A percentile compares a stretch with the other conserved stretches of the same genome.
Evolutionary conservation across 2,329 filamentous ascomycete species (phyloP).

Genomic region (Trichoderma semiorbis): DNA sequence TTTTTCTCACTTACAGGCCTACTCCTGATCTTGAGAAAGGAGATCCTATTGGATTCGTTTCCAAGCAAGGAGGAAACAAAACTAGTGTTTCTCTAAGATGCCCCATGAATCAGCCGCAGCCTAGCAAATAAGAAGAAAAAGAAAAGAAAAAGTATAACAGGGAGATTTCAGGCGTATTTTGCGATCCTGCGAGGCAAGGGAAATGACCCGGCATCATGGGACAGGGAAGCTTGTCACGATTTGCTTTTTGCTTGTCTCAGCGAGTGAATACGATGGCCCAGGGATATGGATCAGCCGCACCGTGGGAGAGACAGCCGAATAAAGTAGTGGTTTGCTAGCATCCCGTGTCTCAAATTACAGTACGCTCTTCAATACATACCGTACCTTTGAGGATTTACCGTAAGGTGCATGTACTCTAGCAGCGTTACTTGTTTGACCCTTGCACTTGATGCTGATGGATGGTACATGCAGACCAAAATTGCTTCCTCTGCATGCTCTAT

Average conservation of each 20-base stretch:
- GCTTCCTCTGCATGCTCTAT: not conserved
- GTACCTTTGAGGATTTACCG: not conserved
- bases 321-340: not conserved
- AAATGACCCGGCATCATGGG: not conserved
- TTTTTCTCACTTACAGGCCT: not conserved
- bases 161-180: not conserved
- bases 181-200: not conserved
- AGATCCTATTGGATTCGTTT: not conserved
- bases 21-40: not conserved
- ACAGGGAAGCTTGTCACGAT: not conserved
- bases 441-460: not conserved
- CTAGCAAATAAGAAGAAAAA: not conserved
- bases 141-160: not conserved
- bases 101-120: not conserved
- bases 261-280: not conserved
- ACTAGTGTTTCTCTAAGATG: not conserved
- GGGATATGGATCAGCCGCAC: not conserved
- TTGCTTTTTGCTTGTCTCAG: constrained; percentile 6
- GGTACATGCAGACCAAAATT: not conserved
- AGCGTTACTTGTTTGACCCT: not conserved
- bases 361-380: not conserved
- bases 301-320: not conserved
- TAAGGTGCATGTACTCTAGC: not conserved
- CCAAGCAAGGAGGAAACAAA: not conserved
- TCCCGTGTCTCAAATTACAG: not conserved